Conservation (phyloP, 148 eudicot genomes). For the Camellia sinensis region DNA sequence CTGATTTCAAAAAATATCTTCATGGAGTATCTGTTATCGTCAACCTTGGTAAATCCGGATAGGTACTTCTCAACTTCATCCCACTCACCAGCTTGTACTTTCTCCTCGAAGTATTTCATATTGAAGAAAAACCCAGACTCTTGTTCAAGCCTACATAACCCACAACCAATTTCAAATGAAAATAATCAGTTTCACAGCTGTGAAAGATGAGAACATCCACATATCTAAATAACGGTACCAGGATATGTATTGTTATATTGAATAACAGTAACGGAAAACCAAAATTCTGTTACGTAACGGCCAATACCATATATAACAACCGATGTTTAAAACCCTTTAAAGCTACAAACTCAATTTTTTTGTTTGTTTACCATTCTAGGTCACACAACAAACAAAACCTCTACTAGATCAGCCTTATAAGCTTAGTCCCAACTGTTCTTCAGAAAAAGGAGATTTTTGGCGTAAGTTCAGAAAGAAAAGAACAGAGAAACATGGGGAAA, state of each 20-base stretch:
- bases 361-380: background rate
- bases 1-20: slow-evolving; percentile 85
- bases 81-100: slow-evolving; percentile 87
- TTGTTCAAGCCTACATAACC: slow-evolving; percentile 68
- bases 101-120: slow-evolving; percentile 88
- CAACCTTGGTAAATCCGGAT: slow-evolving; percentile 82
- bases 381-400: slow-evolving; percentile 2
- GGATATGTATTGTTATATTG: no score
- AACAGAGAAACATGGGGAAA: no score
- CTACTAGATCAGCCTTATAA: background rate
- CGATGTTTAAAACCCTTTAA: background rate
- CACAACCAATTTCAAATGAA: slow-evolving; percentile 5
- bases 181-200: background rate
- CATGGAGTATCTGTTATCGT: slow-evolving; percentile 88
- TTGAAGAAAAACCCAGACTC: slow-evolving; percentile 90
- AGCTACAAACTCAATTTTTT: background rate
- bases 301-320: no score
- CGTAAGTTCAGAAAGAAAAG: no score
- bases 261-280: no score
- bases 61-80: slow-evolving; percentile 89
- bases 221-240: background rate
- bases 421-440: background rate
- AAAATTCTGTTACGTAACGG: no score
- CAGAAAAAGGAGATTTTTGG: background rate
- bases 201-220: background rate